Conservation (phyloP, 2,329 filamentous ascomycete species). For the Fusarium floridanum region DNA sequence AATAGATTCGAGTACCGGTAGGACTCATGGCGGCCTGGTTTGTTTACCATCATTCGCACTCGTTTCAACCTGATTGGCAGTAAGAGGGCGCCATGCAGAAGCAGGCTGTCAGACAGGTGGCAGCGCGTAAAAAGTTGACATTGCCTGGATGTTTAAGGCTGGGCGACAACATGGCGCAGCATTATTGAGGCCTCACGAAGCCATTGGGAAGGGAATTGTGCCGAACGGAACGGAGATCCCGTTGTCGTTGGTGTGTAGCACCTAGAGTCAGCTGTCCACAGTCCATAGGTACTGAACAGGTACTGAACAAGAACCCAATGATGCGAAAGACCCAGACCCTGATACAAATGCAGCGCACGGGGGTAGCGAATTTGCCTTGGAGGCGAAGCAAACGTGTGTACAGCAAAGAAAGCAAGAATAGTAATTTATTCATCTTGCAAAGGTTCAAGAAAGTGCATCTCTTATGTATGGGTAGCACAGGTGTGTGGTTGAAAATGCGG, state of each 20-base stretch:
- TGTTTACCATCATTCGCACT: neutral
- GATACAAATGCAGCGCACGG: neutral
- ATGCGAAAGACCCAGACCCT: neutral
- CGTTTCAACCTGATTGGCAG: slow-evolving; percentile 2
- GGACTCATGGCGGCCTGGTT: neutral
- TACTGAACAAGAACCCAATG: neutral
- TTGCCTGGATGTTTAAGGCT: neutral
- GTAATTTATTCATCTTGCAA: neutral
- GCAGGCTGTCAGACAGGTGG: slow-evolving; percentile 2
- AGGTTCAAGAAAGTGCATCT: neutral
- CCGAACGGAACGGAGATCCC: neutral
- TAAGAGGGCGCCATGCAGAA: neutral
- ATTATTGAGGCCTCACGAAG: neutral
- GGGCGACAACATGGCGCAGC: neutral
- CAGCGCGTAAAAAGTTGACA: neutral
- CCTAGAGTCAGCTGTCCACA: neutral
- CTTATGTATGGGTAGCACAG: neutral
- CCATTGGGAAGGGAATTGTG: neutral
- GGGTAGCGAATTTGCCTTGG: neutral
- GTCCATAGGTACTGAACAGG: neutral
- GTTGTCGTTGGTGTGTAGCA: neutral
- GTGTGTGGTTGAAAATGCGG: neutral
- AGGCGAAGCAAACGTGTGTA: neutral
- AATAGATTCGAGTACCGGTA: neutral
- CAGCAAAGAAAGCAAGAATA: neutral